phyloP scores from a whole-genome alignment of 495 filamentous ascomycete species.

The Penicillium dipodomyicola region DNA sequence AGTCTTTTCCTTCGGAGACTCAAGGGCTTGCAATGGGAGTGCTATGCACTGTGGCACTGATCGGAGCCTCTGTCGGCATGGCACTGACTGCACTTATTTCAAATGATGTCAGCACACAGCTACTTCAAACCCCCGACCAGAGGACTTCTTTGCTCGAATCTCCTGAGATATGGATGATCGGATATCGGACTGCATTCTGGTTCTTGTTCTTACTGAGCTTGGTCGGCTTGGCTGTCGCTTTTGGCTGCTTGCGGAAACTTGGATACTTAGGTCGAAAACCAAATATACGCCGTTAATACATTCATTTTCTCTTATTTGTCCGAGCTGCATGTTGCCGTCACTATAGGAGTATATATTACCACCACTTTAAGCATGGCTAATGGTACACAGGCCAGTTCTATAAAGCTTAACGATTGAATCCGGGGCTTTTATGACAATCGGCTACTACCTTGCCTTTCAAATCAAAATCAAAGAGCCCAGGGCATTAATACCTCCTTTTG shows the following conservation, averaged over 20 bases:
- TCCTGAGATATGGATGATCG: conserved; percentile 42
- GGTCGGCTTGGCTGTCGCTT: conserved; percentile 13
- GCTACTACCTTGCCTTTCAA: neutral
- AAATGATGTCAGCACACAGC: conserved; percentile 32
- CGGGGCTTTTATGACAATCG: neutral
- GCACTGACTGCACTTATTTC: conserved; percentile 51
- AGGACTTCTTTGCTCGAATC: neutral
- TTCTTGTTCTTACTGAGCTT: conserved; percentile 37
- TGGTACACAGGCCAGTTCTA: neutral
- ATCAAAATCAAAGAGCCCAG: neutral
- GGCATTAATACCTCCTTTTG: neutral
- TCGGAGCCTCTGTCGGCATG: conserved; percentile 55
- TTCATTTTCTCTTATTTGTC: neutral
- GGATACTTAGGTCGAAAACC: conserved; percentile 50
- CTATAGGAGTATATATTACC: neutral
- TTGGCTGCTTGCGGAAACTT: conserved; percentile 30
- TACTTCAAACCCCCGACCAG: neutral
- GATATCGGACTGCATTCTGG: conserved; percentile 56
- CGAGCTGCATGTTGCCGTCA: neutral
- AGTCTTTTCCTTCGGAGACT: conserved; percentile 24
- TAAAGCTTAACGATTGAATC: neutral
- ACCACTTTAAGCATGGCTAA: neutral
- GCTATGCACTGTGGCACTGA: conserved; percentile 57
- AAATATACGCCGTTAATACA: conserved; percentile 18
- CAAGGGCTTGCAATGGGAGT: conserved; percentile 55